These are phyloP conservation scores for Jamesozyma lodderae DNA, from an alignment of 805 yeast species.

Conservation along the genomic window DNA sequence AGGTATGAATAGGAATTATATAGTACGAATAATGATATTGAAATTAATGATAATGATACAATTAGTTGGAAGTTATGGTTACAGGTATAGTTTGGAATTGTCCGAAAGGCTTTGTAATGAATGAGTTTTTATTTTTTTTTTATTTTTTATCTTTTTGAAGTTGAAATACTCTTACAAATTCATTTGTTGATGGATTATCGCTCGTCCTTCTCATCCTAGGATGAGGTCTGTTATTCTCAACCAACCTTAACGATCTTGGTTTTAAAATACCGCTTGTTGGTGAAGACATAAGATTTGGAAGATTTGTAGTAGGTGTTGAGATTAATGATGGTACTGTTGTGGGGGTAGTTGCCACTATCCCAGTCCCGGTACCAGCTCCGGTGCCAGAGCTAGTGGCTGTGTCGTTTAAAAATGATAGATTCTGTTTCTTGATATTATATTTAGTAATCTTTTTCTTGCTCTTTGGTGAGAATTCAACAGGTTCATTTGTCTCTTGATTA, in stretches of 20 bases:
- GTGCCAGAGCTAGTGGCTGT: no score
- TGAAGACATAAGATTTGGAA: background rate
- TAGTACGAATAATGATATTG: no score
- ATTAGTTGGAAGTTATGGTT: no score
- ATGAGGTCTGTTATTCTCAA: constrained; percentile 26
- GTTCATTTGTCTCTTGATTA: background rate
- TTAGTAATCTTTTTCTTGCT: background rate
- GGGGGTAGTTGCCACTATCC: background rate
- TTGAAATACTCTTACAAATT: constrained; percentile 26
- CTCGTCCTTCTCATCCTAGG: constrained; percentile 26
- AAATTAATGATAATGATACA: no score
- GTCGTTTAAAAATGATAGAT: background rate
- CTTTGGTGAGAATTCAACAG: constrained; percentile 2
- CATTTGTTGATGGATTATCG: constrained; percentile 23
- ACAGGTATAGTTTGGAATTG: no score
- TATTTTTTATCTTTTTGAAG: constrained; percentile 11
- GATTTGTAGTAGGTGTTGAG: background rate
- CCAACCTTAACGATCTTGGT: constrained; percentile 10
- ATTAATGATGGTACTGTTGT: background rate
- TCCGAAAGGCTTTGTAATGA: background rate
- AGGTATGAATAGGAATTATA: no score
- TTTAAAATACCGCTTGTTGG: background rate
- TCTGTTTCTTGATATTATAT: constrained; percentile 2
- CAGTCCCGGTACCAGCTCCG: no score
- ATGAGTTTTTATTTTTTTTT: background rate